Evolutionary conservation across 495 filamentous ascomycete species (phyloP), one percentile per base, ranked within the genome.

Genomic region (Lasiosphaeria ovina): DNA sequence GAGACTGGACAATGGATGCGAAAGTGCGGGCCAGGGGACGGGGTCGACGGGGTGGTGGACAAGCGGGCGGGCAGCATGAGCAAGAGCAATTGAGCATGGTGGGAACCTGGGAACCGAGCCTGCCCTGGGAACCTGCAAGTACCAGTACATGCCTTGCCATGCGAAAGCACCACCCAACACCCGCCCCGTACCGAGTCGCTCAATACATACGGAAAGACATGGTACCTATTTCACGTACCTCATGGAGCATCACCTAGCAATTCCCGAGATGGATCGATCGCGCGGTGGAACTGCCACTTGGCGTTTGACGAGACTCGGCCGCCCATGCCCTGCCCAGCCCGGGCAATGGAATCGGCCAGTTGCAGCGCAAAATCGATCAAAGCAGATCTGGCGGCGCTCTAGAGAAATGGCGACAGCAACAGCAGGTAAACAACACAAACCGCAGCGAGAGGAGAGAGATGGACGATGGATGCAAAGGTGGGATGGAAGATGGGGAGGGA

Each of bases 241-340:
- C 24, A 24, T 24, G 24, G 24, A 24, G 24, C 24, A 24, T 24
- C 24, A 2, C 51, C 31, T 44, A 35, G 49, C 61, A 66, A 60
- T 66, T 60, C 54, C 61, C 57, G 61, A 63, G 61, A 66, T 63
- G 58, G 57, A 66, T 58, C 61, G 57, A 66, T 58, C 61, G 54
- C 47, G 42, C 36, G 33, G 64, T 66, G 63, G 66, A 57, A 62
- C 65, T 70, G 69, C 63, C 67, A 69, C 67, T 65, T 67, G 62
- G 65, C 67, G 65, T 63, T 60, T 66, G 60, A 53, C 62, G 44
- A 71, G 52, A 58, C 51, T 61, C 55, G 54, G 51, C 55, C 49
- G 59, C 55, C 49, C 42, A 50, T 61, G 51, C 62, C 36, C 54
- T 42, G 34, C 49, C 17, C 49, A 51, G 10, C 48, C 48, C 50